Percentiles rank a stretch among this genome's conserved stretches.
Evolutionary conservation across 2,329 filamentous ascomycete species (phyloP).

Genomic region (Hypomyces rosellus): DNA sequence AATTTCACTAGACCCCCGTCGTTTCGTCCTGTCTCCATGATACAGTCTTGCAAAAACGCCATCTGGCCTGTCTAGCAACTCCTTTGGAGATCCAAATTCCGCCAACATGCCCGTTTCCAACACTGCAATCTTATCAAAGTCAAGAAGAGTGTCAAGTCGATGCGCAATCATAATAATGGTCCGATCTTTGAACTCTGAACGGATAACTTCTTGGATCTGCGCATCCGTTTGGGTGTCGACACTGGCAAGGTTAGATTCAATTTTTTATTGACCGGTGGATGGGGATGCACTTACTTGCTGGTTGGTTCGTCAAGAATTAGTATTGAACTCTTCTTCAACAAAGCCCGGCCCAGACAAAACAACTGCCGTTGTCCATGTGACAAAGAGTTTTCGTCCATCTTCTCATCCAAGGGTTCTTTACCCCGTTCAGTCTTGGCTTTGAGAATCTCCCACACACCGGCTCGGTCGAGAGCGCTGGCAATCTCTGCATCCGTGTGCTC

Average conservation of each 20-base stretch:
- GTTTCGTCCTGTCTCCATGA: constrained; percentile 18
- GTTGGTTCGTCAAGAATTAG: constrained; percentile 34
- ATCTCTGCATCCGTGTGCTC: constrained; percentile 35
- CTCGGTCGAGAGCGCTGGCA: constrained; percentile 37
- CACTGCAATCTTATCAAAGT: constrained; percentile 29
- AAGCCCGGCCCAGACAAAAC: constrained; percentile 26
- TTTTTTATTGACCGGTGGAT: background rate
- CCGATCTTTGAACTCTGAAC: constrained; percentile 23
- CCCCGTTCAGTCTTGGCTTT: constrained; percentile 30
- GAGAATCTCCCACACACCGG: constrained; percentile 40
- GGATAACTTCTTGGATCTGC: constrained; percentile 24
- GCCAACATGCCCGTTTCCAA: constrained; percentile 23
- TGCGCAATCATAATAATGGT: constrained; percentile 31
- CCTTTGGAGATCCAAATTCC: constrained; percentile 22
- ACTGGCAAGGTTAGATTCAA: constrained; percentile 10
- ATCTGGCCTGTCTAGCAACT: constrained; percentile 15
- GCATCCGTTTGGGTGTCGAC: constrained; percentile 25
- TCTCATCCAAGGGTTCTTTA: constrained; percentile 23
- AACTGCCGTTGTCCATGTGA: constrained; percentile 29
- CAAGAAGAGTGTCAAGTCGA: constrained; percentile 25
- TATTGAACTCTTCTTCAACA: constrained; percentile 22
- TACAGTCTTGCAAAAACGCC: constrained; percentile 21
- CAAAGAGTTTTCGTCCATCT: constrained; percentile 31
- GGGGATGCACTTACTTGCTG: constrained; percentile 23
- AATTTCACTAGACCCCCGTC: constrained; percentile 2